Conservation (phyloP, 164 flowering plant genomes). For the Berberis thunbergii region DNA sequence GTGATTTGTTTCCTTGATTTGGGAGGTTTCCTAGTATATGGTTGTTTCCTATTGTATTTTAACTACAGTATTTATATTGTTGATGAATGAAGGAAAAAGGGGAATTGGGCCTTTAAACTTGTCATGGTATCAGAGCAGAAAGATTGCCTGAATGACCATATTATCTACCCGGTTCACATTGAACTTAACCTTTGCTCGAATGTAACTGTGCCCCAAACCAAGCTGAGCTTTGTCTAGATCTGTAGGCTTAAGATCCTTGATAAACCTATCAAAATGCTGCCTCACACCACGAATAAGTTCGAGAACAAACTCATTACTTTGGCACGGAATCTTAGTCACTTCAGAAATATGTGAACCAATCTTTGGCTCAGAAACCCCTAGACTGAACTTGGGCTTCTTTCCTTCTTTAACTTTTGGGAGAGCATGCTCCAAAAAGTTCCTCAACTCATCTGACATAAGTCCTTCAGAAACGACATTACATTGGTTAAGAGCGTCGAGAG, state of each 20-base stretch:
- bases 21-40: no score
- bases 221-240: slow-evolving; percentile 94
- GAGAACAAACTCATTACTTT: slow-evolving; percentile 69
- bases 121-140: no score
- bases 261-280: slow-evolving; percentile 72
- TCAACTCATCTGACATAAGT: slow-evolving; percentile 84
- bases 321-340: slow-evolving; percentile 80
- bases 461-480: slow-evolving; percentile 17
- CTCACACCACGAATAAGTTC: slow-evolving; percentile 91
- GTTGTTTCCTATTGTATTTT: no score
- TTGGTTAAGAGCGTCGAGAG: no score
- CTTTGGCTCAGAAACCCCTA: slow-evolving; percentile 83
- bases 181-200: slow-evolving; percentile 98
- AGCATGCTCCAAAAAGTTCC: slow-evolving; percentile 75
- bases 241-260: slow-evolving; percentile 82
- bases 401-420: slow-evolving; percentile 84
- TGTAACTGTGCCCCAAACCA: slow-evolving; percentile 93
- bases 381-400: slow-evolving; percentile 67
- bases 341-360: slow-evolving; percentile 85
- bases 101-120: no score
- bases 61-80: no score
- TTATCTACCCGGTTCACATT: slow-evolving; percentile 96
- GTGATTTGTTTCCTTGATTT: no score
- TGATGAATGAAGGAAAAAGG: no score
- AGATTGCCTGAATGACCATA: slow-evolving; percentile 97